Percentiles rank a stretch among this genome's conserved stretches.
phyloP scores from a whole-genome alignment of 73 alveolate species.

The Tetrahymena malaccensis region DNA sequence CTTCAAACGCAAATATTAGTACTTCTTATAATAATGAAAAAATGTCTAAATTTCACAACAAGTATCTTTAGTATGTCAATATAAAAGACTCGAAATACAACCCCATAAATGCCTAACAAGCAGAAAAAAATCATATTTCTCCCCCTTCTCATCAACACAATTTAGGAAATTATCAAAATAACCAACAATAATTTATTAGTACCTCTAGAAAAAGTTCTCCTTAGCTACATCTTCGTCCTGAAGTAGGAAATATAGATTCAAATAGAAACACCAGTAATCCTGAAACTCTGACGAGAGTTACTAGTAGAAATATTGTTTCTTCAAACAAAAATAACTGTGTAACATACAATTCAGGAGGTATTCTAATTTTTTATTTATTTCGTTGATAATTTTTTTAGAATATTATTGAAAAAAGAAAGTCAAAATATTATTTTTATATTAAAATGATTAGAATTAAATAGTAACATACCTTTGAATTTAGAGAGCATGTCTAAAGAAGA shows the following conservation, averaged over 20 bases:
- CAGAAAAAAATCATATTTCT: background rate
- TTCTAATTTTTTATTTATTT: too few species aligned
- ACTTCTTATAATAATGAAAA: background rate
- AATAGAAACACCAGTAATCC: background rate
- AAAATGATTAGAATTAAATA: background rate
- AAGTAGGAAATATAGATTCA: background rate
- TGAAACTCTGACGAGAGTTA: background rate
- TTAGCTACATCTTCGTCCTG: background rate
- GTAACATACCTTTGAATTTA: background rate
- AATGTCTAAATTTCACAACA: background rate
- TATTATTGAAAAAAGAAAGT: too few species aligned
- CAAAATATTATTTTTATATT: too few species aligned
- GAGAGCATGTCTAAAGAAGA: background rate
- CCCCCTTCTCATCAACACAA: background rate
- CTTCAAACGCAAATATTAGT: background rate
- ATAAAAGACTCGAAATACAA: background rate
- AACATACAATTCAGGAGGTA: background rate
- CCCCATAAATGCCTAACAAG: background rate
- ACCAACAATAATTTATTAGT: background rate
- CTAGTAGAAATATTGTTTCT: background rate
- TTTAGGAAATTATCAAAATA: background rate
- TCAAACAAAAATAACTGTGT: background rate
- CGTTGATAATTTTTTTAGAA: too few species aligned
- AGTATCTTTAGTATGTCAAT: background rate
- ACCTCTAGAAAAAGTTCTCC: background rate